Percentiles rank a stretch among this genome's conserved stretches.
These are phyloP conservation scores for Cicer judaicum DNA, from an alignment of 306 rosid genomes.

Conservation along the genomic window DNA sequence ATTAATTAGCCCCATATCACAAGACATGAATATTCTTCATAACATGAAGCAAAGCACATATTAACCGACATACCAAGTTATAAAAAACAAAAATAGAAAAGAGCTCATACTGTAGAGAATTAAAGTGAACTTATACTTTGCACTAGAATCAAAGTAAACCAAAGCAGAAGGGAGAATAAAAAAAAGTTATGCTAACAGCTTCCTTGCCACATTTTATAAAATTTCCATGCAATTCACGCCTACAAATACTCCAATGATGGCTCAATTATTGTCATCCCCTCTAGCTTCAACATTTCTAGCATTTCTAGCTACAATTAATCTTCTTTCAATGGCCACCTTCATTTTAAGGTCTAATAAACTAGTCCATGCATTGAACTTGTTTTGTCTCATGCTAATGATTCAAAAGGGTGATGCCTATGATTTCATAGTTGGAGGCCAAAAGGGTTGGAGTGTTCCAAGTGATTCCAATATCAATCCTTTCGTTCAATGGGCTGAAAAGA, in stretches of 20 bases:
- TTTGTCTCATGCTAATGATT: conserved; percentile 57
- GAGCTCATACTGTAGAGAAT: conserved; percentile 33
- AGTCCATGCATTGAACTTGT: conserved; percentile 49
- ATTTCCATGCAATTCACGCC: conserved; percentile 52
- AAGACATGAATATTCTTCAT: conserved; percentile 84
- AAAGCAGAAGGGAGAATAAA: conserved; percentile 53
- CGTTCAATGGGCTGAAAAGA: conserved; percentile 79
- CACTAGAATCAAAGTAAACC: conserved; percentile 70
- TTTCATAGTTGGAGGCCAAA: conserved; percentile 66
- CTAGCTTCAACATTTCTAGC: conserved; percentile 34
- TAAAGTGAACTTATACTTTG: conserved; percentile 77
- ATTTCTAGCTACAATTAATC: neutral
- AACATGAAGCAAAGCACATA: conserved; percentile 81
- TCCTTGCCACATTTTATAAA: conserved; percentile 55
- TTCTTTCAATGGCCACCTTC: conserved; percentile 55
- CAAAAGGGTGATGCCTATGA: conserved; percentile 60
- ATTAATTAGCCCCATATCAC: conserved; percentile 54
- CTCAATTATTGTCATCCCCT: conserved; percentile 47
- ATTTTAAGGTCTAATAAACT: conserved; percentile 41
- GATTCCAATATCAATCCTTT: conserved; percentile 54
- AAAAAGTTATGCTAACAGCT: conserved; percentile 61
- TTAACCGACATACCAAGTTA: conserved; percentile 68
- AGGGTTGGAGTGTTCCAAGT: conserved; percentile 75
- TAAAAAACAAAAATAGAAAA: conserved; percentile 47
- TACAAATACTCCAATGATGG: conserved; percentile 62